Evolutionary conservation across 192 early-diverging fungal genomes (phyloP), one percentile per base, ranked within the genome.

Genomic region (Backusella tuberculispora): DNA sequence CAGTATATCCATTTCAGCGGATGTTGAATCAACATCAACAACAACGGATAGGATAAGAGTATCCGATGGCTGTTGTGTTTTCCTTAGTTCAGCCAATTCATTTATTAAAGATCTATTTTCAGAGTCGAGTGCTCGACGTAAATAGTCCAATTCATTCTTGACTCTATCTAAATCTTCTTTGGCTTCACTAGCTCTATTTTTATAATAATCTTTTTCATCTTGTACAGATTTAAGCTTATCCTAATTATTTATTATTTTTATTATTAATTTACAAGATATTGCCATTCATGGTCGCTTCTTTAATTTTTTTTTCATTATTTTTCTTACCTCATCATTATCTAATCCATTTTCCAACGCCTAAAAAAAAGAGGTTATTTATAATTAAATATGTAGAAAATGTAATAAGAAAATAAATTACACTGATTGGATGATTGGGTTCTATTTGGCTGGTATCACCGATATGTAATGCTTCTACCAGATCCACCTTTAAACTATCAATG

Each of bases 401-500:
- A 34, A 34, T 60, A 60, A 60, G 26, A 60, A 43, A 43, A 6
- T 2, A 9, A 26, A 60, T 26, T 60, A 60, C 53, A 19, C 26
- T 60, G 53, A 26, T 60, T 60, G 53, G 53, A 26, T 60, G 21
- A 60, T 60, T 60, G 24, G 13, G 53, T 60, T 60, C 53, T n/a
- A 60, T 60, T 10, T 60, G 53, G 10, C 21, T 60, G 19, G 53
- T 60, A 26, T 60, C 53, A 60, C 53, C 0, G 21, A 60, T 60
- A 60, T 60, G 21, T 10, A 60, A 60, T 26, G 78, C 78, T 40
- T 81, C 77, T 38, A 82, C 80, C 15, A 84, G 67, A 67, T 84
- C 83, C 53, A 64, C 64, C 21, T 71, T 78, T 21, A 84, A 50
- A 64, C 63, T 76, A 75, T 82, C 80, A 69, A 84, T 84, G 10